Percentiles rank a stretch among this genome's conserved stretches.
phyloP scores from a whole-genome alignment of 257 asterid species.

The Rehmannia glutinosa region DNA sequence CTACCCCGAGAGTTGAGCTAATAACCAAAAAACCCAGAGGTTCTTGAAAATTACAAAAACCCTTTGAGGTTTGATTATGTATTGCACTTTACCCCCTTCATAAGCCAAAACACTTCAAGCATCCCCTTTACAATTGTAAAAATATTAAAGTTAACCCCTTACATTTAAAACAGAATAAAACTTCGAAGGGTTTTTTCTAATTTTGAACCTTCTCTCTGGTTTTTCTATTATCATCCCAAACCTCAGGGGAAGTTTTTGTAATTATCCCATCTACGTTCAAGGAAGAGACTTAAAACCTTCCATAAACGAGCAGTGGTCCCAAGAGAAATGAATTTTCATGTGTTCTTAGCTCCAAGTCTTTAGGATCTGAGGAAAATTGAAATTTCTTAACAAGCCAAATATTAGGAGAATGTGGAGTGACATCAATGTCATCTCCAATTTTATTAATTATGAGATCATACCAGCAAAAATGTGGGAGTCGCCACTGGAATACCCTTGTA shows the following conservation, averaged over 20 bases:
- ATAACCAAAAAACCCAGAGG: neutral
- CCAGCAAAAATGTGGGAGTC: slow-evolving; percentile 82
- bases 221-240: neutral
- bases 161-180: too few species aligned
- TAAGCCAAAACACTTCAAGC: too few species aligned
- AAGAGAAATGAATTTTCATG: slow-evolving; percentile 82
- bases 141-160: too few species aligned
- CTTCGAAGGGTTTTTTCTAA: too few species aligned
- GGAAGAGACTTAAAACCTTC: slow-evolving; percentile 52
- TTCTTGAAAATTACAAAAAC: neutral
- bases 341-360: slow-evolving; percentile 68
- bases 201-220: neutral
- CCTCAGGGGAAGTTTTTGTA: neutral
- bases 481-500: slow-evolving; percentile 82
- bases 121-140: too few species aligned
- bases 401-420: neutral
- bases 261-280: slow-evolving; percentile 2
- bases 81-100: too few species aligned
- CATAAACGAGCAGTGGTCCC: slow-evolving; percentile 82
- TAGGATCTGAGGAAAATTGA: slow-evolving; percentile 54
- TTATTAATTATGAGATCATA: slow-evolving; percentile 17
- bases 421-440: slow-evolving; percentile 8
- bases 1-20: neutral
- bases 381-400: neutral
- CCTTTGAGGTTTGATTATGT: too few species aligned